These are phyloP conservation scores for Fonsecaea pedrosoi DNA, from an alignment of 2,329 filamentous ascomycete genomes.

Conservation along the genomic window DNA sequence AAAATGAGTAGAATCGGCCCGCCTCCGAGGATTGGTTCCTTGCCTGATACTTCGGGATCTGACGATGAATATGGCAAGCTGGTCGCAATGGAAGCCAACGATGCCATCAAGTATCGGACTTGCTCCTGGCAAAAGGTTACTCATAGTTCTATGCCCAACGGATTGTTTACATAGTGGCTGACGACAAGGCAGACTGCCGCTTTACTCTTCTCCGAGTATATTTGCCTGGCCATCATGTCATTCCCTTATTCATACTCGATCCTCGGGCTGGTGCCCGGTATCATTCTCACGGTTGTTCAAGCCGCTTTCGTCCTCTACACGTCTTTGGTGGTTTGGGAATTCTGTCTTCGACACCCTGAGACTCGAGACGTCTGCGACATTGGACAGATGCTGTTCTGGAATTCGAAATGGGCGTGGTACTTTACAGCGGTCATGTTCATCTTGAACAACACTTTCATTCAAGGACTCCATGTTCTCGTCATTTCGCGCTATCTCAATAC, in stretches of 20 bases:
- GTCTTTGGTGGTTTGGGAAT: conserved; percentile 75
- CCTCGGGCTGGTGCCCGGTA: conserved; percentile 81
- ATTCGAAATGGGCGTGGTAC: conserved; percentile 73
- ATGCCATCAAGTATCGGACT: conserved; percentile 87
- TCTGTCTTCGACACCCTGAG: conserved; percentile 88
- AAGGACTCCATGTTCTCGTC: conserved; percentile 52
- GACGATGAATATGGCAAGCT: conserved; percentile 60
- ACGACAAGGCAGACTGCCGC: conserved; percentile 71
- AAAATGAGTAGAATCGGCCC: conserved; percentile 40
- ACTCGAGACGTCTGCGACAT: conserved; percentile 93
- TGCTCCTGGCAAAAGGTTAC: conserved; percentile 88
- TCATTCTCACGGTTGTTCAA: conserved; percentile 82
- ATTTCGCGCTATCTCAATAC: conserved; percentile 40
- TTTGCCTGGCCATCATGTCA: conserved; percentile 91
- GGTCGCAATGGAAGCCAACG: conserved; percentile 75
- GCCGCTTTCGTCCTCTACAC: conserved; percentile 84
- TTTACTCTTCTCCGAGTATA: conserved; percentile 92
- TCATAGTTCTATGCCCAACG: neutral
- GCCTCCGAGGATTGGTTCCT: conserved; percentile 35
- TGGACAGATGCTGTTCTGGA: conserved; percentile 93
- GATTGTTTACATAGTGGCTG: no score
- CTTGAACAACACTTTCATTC: conserved; percentile 91
- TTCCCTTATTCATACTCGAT: conserved; percentile 93
- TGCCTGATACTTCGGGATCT: conserved; percentile 39
- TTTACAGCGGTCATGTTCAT: conserved; percentile 84